Conservation (phyloP, 352 stramenopile genomes). For the Albugo laibachii region DNA sequence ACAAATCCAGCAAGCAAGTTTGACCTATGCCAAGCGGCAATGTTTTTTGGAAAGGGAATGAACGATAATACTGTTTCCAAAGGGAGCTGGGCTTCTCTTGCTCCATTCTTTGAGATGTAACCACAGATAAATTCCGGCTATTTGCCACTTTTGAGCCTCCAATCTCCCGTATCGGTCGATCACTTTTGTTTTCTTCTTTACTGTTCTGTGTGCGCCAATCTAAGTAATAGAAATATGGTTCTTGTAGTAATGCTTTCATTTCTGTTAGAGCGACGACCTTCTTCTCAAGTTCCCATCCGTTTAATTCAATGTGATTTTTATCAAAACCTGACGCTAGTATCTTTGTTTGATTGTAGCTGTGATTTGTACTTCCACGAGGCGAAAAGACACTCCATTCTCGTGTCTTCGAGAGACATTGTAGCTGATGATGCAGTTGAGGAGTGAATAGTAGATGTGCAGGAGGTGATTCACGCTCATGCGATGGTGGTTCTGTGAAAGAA, state of each 20-base stretch:
- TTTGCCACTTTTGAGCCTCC: slow-evolving; percentile 2
- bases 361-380: too few species aligned
- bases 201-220: slow-evolving; percentile 22
- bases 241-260: slow-evolving; percentile 31
- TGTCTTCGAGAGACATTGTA: too few species aligned
- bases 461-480: too few species aligned
- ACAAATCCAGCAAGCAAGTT: slow-evolving; percentile 49
- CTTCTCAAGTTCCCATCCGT: slow-evolving; percentile 49
- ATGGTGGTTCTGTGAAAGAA: too few species aligned
- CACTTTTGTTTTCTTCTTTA: too few species aligned
- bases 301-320: too few species aligned
- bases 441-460: too few species aligned
- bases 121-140: slow-evolving; percentile 9
- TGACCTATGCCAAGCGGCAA: slow-evolving; percentile 43
- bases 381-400: too few species aligned
- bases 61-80: slow-evolving; percentile 15
- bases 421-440: too few species aligned
- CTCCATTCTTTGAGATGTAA: neutral
- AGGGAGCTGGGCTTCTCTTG: slow-evolving; percentile 10
- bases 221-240: slow-evolving; percentile 55
- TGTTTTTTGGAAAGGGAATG: slow-evolving; percentile 51
- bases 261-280: slow-evolving; percentile 49
- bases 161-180: neutral
- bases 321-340: too few species aligned
- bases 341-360: too few species aligned